Evolutionary conservation across 1,284 basidiomycete genomes (phyloP).

Genomic region (Moniliella sp.): DNA sequence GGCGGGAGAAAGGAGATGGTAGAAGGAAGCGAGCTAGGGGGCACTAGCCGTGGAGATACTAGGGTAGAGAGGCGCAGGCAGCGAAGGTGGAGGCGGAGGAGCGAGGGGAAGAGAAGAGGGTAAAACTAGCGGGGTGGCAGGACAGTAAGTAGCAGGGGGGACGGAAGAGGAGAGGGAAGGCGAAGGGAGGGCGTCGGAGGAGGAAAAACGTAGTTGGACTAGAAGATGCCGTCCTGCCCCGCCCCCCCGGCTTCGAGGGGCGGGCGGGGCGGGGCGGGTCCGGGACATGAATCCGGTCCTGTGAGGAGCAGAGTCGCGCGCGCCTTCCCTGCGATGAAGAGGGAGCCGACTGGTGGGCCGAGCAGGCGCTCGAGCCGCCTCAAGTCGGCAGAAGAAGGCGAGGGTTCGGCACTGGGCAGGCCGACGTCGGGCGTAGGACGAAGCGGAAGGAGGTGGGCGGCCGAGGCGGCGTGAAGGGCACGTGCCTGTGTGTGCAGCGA

Average conservation of each 20-base stretch:
- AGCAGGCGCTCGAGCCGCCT: neutral
- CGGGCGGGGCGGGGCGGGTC: neutral
- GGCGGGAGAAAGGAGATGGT: neutral
- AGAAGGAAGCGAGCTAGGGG: too few species aligned
- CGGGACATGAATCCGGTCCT: neutral
- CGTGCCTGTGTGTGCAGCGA: neutral
- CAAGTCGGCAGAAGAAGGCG: neutral
- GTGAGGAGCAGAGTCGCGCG: too few species aligned
- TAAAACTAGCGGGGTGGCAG: neutral
- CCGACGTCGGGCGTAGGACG: neutral
- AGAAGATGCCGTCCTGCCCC: too few species aligned
- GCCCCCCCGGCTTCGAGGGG: too few species aligned
- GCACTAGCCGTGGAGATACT: too few species aligned
- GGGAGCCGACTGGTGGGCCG: too few species aligned
- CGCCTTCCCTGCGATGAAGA: too few species aligned
- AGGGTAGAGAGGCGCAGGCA: neutral
- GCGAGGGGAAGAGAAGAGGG: neutral
- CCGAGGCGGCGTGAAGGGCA: neutral
- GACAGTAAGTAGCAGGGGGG: neutral
- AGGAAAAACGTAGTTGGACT: too few species aligned
- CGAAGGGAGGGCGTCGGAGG: too few species aligned
- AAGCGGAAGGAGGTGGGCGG: neutral
- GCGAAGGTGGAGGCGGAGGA: neutral
- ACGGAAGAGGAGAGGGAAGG: too few species aligned
- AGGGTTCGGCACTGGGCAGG: neutral